Evolutionary conservation across 352 stramenopile species (phyloP), one percentile per base, ranked within the genome.

Genomic region (Lagenidium giganteum): DNA sequence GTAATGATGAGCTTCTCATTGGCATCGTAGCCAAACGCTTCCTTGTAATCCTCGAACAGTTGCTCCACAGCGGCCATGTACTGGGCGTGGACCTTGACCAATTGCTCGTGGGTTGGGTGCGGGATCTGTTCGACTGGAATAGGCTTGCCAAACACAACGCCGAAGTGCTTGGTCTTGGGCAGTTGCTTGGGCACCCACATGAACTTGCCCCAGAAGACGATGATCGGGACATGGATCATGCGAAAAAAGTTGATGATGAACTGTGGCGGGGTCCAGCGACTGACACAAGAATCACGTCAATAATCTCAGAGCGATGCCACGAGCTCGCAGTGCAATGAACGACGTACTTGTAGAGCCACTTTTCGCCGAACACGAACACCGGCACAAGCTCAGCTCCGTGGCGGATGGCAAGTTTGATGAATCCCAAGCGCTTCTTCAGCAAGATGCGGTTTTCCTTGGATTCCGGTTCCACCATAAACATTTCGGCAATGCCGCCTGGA

Each of bases 261-360:
- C 33, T 55, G 42, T 4, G 60, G 55, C 13, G 60, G 60, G 21
- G 45, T 66, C 60, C 60, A 70, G 23, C 61, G 50, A 42, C 60
- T 66, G 16, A 13, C 11, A 14, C 28, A 32, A 14, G n/a, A n/a
- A n/a, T n/a, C n/a, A n/a, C n/a, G n/a, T n/a, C n/a, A n/a, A n/a
- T n/a, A n/a, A n/a, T n/a, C n/a, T n/a, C n/a, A 13, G n/a, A n/a
- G n/a, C n/a, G n/a, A n/a, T n/a, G n/a, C n/a, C n/a, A n/a, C n/a
- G n/a, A n/a, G n/a, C n/a, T n/a, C n/a, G n/a, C n/a, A n/a, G n/a
- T n/a, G n/a, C n/a, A n/a, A n/a, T n/a, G n/a, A n/a, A n/a, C n/a
- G n/a, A 64, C 61, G 42, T 37, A 71, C 61, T 68, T 57, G 63
- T 75, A 73, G 13, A 75, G 51, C 67, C 67, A 78, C 41, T 78